These are phyloP conservation scores for Blastobotrys serpentis DNA, from an alignment of 1,139 yeast species.

Conservation along the genomic window DNA sequence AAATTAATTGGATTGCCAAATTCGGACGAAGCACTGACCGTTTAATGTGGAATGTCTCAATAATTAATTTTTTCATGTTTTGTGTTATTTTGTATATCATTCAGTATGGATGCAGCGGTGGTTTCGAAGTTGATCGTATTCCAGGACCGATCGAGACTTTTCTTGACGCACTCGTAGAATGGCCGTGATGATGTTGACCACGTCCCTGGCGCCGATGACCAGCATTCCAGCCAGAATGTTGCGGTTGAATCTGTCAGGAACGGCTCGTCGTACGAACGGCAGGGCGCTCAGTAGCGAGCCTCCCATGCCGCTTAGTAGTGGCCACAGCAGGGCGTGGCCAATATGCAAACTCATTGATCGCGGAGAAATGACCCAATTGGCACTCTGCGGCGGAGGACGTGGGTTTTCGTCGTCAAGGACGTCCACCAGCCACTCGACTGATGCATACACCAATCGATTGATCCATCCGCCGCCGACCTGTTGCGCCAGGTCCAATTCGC, in stretches of 20 bases:
- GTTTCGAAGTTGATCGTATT: conserved; percentile 21
- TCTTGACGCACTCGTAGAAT: conserved; percentile 30
- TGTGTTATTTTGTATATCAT: background rate
- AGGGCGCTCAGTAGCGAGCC: conserved; percentile 25
- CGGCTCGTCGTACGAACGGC: conserved; percentile 26
- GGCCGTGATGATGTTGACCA: conserved; percentile 34
- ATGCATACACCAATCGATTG: background rate
- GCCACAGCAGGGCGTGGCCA: conserved; percentile 34
- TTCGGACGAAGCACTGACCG: background rate
- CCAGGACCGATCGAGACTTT: conserved; percentile 28
- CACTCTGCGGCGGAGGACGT: conserved; percentile 29
- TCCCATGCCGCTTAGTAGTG: conserved; percentile 29
- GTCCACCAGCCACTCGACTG: conserved; percentile 12
- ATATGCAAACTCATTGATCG: conserved; percentile 28
- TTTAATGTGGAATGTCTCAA: too few relatives aligned
- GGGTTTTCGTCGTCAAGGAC: conserved; percentile 6
- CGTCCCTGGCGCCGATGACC: conserved; percentile 45
- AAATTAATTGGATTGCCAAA: background rate
- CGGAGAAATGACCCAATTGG: conserved; percentile 30
- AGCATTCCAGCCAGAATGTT: conserved; percentile 47
- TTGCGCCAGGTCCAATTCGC: background rate
- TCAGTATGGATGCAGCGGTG: conserved; percentile 1
- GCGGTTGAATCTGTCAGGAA: conserved; percentile 40
- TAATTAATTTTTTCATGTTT: too few relatives aligned
- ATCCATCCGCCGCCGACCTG: conserved; percentile 2